phyloP scores from a whole-genome alignment of 768 basidiomycete species.

The Boletellus emodensis region DNA sequence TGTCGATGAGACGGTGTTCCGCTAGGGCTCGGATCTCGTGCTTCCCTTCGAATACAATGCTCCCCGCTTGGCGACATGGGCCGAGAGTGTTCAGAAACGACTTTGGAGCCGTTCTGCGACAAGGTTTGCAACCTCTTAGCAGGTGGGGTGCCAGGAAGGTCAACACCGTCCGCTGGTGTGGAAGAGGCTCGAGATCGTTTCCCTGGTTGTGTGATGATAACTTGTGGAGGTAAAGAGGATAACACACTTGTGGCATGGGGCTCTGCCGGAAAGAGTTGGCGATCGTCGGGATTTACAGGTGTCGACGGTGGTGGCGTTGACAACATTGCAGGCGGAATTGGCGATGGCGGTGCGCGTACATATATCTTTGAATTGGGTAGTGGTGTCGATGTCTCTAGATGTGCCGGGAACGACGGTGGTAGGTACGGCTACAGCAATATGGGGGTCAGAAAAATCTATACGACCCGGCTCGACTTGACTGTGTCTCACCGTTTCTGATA shows the following conservation, averaged over 20 bases:
- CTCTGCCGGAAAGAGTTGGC: conserved; percentile 4
- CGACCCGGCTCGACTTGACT: conserved; percentile 6
- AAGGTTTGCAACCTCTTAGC: conserved; percentile 19
- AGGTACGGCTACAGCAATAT: conserved; percentile 37
- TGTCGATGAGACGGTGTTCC: neutral
- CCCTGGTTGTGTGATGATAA: conserved; percentile 13
- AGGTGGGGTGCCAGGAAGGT: conserved; percentile 19
- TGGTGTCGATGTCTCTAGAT: conserved; percentile 54
- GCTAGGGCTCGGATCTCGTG: neutral
- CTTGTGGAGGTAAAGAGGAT: conserved; percentile 15
- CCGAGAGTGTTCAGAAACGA: neutral
- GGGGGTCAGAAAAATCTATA: conserved; percentile 11
- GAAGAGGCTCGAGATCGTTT: conserved; percentile 30
- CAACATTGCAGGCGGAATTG: conserved; percentile 32
- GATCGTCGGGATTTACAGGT: conserved; percentile 15
- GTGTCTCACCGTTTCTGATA: conserved; percentile 37
- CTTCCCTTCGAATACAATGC: conserved; percentile 1
- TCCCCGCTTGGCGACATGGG: conserved; percentile 9
- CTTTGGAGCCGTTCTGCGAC: conserved; percentile 1
- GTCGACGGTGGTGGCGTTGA: conserved; percentile 26
- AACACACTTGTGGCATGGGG: conserved; percentile 8
- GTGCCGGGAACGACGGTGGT: conserved; percentile 53
- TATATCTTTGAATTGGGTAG: conserved; percentile 19
- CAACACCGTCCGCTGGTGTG: conserved; percentile 26
- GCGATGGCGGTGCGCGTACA: conserved; percentile 40